A percentile compares a stretch with the other conserved stretches of the same genome.
Evolutionary conservation across 805 yeast genomes (phyloP).

Genomic region (Brettanomyces sp.): DNA sequence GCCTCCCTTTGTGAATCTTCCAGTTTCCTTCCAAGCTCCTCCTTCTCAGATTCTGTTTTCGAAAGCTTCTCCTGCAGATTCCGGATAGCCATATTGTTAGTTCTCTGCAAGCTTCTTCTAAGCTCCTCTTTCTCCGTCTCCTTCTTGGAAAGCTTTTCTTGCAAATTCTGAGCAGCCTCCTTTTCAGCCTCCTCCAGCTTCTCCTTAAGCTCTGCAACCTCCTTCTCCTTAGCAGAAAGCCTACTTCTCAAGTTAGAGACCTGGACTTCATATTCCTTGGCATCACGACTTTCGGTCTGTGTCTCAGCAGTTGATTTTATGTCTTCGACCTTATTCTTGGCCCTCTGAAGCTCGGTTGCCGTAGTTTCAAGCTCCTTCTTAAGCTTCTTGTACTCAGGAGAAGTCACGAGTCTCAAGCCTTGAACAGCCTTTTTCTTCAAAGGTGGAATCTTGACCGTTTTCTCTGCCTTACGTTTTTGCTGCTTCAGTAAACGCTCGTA

Average conservation of each 20-base stretch:
- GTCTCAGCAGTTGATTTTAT: too few relatives aligned
- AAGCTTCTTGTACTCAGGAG: not conserved
- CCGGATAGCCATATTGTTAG: not conserved
- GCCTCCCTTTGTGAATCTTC: not conserved
- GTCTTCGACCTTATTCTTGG: too few relatives aligned
- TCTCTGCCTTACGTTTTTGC: slow-evolving; percentile 8
- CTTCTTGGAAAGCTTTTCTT: not conserved
- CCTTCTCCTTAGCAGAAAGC: not conserved
- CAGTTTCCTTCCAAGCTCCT: too few relatives aligned
- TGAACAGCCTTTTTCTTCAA: not conserved
- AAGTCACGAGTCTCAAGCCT: not conserved
- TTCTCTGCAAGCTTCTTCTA: not conserved
- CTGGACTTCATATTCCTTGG: slow-evolving; percentile 1
- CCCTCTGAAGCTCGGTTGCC: too few relatives aligned
- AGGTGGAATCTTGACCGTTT: not conserved
- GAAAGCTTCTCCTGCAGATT: not conserved
- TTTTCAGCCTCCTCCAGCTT: not conserved
- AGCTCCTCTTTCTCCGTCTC: not conserved
- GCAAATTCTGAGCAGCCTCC: not conserved
- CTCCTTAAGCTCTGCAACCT: not conserved
- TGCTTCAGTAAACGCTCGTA: not conserved
- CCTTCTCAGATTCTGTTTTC: not conserved
- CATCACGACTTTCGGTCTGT: not conserved
- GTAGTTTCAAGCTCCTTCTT: not conserved
- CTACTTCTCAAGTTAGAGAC: slow-evolving; percentile 1